These are phyloP conservation scores for Saccharomyces hybrid DNA, from an alignment of 1,139 yeast genomes.

Conservation along the genomic window DNA sequence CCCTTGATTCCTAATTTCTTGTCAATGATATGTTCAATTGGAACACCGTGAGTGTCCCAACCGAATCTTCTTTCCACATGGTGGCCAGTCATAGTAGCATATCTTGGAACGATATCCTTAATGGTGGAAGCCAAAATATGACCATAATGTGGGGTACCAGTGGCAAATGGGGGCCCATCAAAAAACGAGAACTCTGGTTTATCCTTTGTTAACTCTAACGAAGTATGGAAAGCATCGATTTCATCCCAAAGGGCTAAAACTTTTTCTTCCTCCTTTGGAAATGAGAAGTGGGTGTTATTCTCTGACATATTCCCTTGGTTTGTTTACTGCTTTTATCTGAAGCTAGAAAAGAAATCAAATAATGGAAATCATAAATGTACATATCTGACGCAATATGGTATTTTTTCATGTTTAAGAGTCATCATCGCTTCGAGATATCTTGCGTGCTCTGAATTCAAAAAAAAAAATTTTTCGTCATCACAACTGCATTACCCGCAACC, in stretches of 20 bases:
- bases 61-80: constrained; percentile 97
- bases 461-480: not conserved
- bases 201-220: constrained; percentile 75
- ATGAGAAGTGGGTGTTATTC: constrained; percentile 36
- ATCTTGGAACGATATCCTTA: constrained; percentile 95
- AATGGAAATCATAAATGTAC: no score
- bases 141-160: constrained; percentile 98
- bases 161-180: constrained; percentile 99
- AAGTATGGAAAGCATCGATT: constrained; percentile 84
- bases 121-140: constrained; percentile 94
- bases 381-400: not conserved
- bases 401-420: not conserved
- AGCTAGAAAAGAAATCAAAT: not conserved
- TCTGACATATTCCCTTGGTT: constrained; percentile 25
- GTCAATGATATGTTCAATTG: constrained; percentile 97
- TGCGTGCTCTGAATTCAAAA: not conserved
- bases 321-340: not conserved
- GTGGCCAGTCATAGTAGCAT: constrained; percentile 95
- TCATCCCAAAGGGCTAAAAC: constrained; percentile 79
- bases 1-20: constrained; percentile 90
- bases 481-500: not conserved
- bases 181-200: constrained; percentile 86
- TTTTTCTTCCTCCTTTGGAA: constrained; percentile 84
- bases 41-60: constrained; percentile 99
- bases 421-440: not conserved